Evolutionary conservation across 2,329 filamentous ascomycete genomes (phyloP), one percentile per base, ranked within the genome.

Genomic region (Botryosphaeria agaves): DNA sequence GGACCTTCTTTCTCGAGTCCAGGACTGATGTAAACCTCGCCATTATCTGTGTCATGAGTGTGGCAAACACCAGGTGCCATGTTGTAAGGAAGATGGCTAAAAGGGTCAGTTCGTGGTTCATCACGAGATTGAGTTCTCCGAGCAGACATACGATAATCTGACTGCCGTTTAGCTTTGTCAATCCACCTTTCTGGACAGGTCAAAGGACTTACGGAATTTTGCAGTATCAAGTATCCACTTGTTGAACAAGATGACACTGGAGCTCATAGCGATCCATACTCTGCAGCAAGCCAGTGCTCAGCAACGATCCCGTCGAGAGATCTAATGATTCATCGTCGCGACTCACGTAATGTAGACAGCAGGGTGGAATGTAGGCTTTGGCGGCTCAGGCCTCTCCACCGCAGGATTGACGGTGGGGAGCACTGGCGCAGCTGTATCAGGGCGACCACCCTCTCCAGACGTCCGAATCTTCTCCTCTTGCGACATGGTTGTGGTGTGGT

Each of bases 171-270:
- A n/a, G n/a, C n/a, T n/a, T n/a, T n/a, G n/a, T n/a, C n/a, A n/a
- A n/a, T n/a, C n/a, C n/a, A n/a, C n/a, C n/a, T n/a, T n/a, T n/a
- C n/a, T n/a, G n/a, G n/a, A n/a, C n/a, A n/a, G n/a, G n/a, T n/a
- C n/a, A n/a, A n/a, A n/a, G n/a, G 40, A 53, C 75, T 64, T 67
- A 82, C 77, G 70, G 64, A 94, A 94, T 39, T 81, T 69, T 38
- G 77, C 68, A 23, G 77, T 85, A 47, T 87, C 76, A 38, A 95
- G 69, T 47, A 98, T 83, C 73, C 82, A 93, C 72, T 98, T 98
- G 75, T 98, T 95, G 76, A 94, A 95, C 38, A 98, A 66, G 53
- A 98, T 98, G 51, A 95, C 84, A 46, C 78, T 82, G 26, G 84
- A 93, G 49, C 82, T 92, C 54, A 94, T 67, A 35, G 75, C 64